Conservation (phyloP, 495 filamentous ascomycete genomes). For the Penicillium cosmopolitanum region DNA sequence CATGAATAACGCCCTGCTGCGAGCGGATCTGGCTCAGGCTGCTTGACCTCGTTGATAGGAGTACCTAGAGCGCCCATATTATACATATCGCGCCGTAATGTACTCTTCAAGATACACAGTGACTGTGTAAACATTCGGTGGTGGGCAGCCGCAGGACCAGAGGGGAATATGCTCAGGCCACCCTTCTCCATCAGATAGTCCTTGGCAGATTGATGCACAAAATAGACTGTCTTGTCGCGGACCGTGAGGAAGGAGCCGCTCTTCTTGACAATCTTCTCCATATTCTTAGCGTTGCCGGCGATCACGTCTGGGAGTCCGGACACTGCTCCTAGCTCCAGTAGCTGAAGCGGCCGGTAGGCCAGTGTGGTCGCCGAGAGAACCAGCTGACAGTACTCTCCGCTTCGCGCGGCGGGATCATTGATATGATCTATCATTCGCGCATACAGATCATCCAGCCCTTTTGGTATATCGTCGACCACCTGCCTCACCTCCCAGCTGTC, state of each 20-base stretch:
- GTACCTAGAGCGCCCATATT: slow-evolving; percentile 15
- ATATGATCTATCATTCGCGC: slow-evolving; percentile 21
- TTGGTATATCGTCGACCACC: slow-evolving; percentile 10
- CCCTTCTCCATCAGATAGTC: slow-evolving; percentile 30
- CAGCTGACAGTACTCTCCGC: not conserved
- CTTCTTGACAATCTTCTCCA: slow-evolving; percentile 9
- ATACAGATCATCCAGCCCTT: slow-evolving; percentile 18
- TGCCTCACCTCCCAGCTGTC: not conserved
- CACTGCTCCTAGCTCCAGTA: slow-evolving; percentile 7
- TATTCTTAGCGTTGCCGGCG: not conserved
- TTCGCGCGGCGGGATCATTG: not conserved
- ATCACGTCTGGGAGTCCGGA: not conserved
- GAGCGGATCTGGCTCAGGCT: slow-evolving; percentile 19
- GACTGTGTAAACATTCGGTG: slow-evolving; percentile 33
- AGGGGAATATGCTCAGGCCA: no score
- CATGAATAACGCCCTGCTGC: slow-evolving; percentile 34
- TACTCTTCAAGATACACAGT: slow-evolving; percentile 19
- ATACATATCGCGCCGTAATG: slow-evolving; percentile 27
- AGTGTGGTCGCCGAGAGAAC: not conserved
- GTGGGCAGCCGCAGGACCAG: slow-evolving; percentile 18
- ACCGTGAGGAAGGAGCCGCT: slow-evolving; percentile 29
- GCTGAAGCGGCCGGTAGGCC: slow-evolving; percentile 13
- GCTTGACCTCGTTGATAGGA: slow-evolving; percentile 7
- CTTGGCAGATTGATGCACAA: slow-evolving; percentile 48
- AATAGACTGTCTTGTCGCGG: slow-evolving; percentile 30